Percentiles rank a stretch among this genome's conserved stretches.
phyloP scores from a whole-genome alignment of 768 basidiomycete species.

The Suillus lakei region DNA sequence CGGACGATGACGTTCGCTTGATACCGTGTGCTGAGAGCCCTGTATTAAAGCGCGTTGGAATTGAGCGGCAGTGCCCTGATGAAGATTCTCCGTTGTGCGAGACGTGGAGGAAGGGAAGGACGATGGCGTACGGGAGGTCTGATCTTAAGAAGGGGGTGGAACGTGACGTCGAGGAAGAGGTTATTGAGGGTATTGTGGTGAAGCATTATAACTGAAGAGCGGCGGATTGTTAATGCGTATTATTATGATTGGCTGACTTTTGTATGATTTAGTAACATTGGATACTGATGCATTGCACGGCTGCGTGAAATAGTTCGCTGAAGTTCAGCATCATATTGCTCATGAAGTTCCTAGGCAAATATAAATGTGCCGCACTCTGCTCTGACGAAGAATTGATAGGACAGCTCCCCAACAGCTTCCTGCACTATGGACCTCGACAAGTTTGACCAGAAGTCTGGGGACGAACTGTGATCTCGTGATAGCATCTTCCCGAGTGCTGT shows the following conservation, averaged over 20 bases:
- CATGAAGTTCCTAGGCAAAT: not conserved
- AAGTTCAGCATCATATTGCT: not conserved
- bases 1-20: slow-evolving; percentile 35
- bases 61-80: slow-evolving; percentile 29
- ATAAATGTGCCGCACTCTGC: not conserved
- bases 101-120: slow-evolving; percentile 35
- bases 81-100: slow-evolving; percentile 34
- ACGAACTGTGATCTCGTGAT: not conserved
- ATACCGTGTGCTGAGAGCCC: slow-evolving; percentile 35
- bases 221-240: not conserved
- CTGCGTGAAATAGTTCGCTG: not conserved
- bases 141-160: slow-evolving; percentile 31
- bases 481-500: not conserved
- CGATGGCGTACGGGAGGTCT: slow-evolving; percentile 34
- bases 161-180: slow-evolving; percentile 37
- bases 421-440: too few species aligned
- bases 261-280: not conserved
- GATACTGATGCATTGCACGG: too few species aligned
- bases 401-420: not conserved
- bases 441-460: not conserved
- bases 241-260: not conserved
- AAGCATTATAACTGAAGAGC: slow-evolving; percentile 36
- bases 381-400: not conserved
- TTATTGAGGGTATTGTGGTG: slow-evolving; percentile 36
- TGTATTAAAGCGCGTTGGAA: slow-evolving; percentile 37